Evolutionary conservation across 345 rosid species (phyloP).

Genomic region (Eucalyptus pauciflora): DNA sequence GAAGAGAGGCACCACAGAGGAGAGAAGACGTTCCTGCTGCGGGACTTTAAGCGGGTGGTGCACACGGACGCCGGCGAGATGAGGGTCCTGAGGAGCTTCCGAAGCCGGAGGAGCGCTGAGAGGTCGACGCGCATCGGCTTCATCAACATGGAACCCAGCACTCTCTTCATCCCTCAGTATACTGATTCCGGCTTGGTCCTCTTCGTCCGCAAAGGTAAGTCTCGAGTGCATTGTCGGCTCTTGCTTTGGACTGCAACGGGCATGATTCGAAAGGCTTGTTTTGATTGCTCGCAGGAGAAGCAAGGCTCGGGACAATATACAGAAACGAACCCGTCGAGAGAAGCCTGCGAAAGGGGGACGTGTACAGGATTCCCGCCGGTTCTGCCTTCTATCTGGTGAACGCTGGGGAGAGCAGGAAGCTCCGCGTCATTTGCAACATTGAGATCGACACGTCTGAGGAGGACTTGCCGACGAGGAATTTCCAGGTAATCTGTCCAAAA

Average conservation of each 20-base stretch:
- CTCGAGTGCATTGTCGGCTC: background rate
- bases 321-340: slow-evolving; percentile 40
- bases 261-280: background rate
- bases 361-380: slow-evolving; percentile 60
- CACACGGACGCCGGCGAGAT: slow-evolving; percentile 75
- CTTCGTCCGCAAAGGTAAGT: slow-evolving; percentile 52
- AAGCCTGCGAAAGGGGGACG: slow-evolving; percentile 44
- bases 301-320: slow-evolving; percentile 56
- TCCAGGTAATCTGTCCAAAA: slow-evolving; percentile 36
- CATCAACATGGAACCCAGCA: slow-evolving; percentile 74
- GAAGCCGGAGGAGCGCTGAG: slow-evolving; percentile 24
- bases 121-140: slow-evolving; percentile 69
- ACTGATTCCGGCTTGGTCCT: slow-evolving; percentile 62
- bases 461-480: slow-evolving; percentile 40
- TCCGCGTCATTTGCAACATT: slow-evolving; percentile 61
- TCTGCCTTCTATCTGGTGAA: slow-evolving; percentile 74
- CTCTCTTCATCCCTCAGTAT: slow-evolving; percentile 79
- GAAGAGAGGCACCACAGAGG: background rate
- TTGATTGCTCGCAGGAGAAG: slow-evolving; percentile 51
- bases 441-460: slow-evolving; percentile 67
- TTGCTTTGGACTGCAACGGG: background rate
- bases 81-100: slow-evolving; percentile 35
- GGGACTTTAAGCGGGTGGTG: slow-evolving; percentile 36
- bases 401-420: slow-evolving; percentile 46
- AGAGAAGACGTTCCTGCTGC: slow-evolving; percentile 43